Conservation (phyloP, 202 grass and related monocot genomes). For the Eragrostis tef region DNA sequence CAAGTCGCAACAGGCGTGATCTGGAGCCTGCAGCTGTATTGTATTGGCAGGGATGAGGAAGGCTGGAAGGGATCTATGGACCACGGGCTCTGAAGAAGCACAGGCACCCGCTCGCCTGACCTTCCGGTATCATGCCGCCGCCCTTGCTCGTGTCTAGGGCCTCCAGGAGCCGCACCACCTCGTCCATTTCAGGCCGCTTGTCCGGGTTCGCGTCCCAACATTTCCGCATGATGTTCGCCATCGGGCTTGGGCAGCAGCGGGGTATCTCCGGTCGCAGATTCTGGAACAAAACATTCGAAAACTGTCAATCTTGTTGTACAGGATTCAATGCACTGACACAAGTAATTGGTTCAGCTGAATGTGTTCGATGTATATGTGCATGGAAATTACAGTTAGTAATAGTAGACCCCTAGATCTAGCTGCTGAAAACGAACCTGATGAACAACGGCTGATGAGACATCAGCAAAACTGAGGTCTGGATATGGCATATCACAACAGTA, state of each 20-base stretch:
- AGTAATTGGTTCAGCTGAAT: too few relatives aligned
- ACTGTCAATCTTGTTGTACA: background rate
- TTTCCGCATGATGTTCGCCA: slow-evolving; percentile 76
- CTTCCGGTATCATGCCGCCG: slow-evolving; percentile 76
- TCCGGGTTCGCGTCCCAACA: slow-evolving; percentile 80
- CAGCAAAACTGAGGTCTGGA: slow-evolving; percentile 66
- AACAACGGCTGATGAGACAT: slow-evolving; percentile 69
- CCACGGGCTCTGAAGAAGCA: slow-evolving; percentile 66
- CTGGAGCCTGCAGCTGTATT: background rate
- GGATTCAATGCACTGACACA: background rate
- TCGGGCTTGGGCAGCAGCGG: slow-evolving; percentile 57
- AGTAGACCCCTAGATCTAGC: background rate
- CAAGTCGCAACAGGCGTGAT: background rate
- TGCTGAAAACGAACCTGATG: slow-evolving; percentile 58
- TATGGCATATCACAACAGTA: slow-evolving; percentile 96
- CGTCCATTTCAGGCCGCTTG: slow-evolving; percentile 76
- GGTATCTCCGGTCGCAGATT: slow-evolving; percentile 74
- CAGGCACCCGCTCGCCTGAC: slow-evolving; percentile 57
- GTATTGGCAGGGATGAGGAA: background rate
- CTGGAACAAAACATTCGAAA: slow-evolving; percentile 38
- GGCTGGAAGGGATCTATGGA: slow-evolving; percentile 37
- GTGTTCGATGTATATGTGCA: background rate
- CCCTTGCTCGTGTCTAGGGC: slow-evolving; percentile 71
- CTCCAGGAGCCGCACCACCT: slow-evolving; percentile 72
- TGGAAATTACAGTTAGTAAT: background rate